Base-by-base conservation (phyloP, 2,329 filamentous ascomycete species). In the Calonectria hongkongensis region DNA sequence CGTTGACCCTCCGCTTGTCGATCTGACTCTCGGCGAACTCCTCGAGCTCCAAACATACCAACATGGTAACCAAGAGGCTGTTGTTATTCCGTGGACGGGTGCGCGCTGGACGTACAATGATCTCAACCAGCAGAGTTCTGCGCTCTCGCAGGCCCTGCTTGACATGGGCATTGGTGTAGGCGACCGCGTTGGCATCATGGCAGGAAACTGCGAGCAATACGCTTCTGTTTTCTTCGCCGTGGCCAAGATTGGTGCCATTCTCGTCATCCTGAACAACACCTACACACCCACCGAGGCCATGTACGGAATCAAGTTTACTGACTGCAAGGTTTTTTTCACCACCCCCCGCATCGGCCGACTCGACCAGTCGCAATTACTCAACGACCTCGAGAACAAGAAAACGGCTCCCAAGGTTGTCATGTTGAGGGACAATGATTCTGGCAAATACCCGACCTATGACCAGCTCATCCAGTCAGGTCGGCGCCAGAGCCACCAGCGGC, bases 261-360 rank as follows among this genome's bases (percentile, higher is more conserved):
- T 95, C 66, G 94, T 95, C 33, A 94, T 95, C 54, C 86, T 96
- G 76, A 96, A 96, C 85, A 96, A 95, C 84, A 96, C 94, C 0
- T 96, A 96, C 81, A 96, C 94, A 1, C 88, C 92, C 2, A 90
- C 89, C 1, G 94, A 96, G 83, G 91, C 93, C 60, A 88, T 92
- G 81, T 93, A 94, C 82, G 94, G 92, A 12, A 83, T 96, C 33
- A 88, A 89, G 68, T 94, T 95, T 79, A 92, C 93, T 18, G 93
- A 91, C 75, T 95, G 92, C 84, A 93, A 91, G 77, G 82, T 95
- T 4, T 87, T 96, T 48, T 95, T 96, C 83, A 94, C 93, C 9
- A 94, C 92, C 8, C 89, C 90, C 62, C 88, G 84, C 16, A 95
- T 95, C 70, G 93, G 93, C 5, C 88, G 89, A 8, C 87, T 92